A percentile compares a stretch with the other conserved stretches of the same genome.
Evolutionary conservation across 306 rosid genomes (phyloP).

Genomic region (Rosa multiflora): DNA sequence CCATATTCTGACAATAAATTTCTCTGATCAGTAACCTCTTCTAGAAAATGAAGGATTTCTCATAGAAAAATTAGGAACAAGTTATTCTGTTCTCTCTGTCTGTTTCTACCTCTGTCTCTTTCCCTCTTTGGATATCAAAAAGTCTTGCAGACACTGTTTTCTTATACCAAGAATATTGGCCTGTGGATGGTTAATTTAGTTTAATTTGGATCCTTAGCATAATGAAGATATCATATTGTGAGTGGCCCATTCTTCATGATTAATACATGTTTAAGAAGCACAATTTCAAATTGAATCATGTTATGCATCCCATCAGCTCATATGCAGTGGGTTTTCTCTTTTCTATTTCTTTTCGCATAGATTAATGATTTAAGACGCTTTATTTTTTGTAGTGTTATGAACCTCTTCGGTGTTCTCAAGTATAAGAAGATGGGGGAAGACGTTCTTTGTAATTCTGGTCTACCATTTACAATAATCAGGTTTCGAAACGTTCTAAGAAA

Average conservation of each 20-base stretch:
- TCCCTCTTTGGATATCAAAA: neutral
- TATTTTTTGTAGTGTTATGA: slow-evolving; percentile 60
- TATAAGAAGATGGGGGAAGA: slow-evolving; percentile 96
- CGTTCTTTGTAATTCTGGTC: slow-evolving; percentile 70
- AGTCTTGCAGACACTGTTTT: neutral
- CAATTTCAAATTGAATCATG: neutral
- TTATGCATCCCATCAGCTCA: neutral
- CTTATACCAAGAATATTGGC: neutral
- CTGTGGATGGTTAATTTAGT: neutral
- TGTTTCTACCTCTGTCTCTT: neutral
- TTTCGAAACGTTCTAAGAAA: too few species aligned
- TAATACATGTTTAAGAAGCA: neutral
- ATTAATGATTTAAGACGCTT: slow-evolving; percentile 4
- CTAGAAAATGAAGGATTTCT: neutral
- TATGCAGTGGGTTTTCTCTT: neutral
- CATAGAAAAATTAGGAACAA: neutral
- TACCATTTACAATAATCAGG: slow-evolving; percentile 24
- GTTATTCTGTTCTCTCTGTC: neutral
- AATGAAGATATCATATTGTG: neutral
- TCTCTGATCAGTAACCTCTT: neutral
- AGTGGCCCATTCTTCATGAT: neutral
- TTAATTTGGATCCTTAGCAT: neutral
- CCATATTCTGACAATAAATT: neutral
- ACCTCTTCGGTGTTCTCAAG: slow-evolving; percentile 92
- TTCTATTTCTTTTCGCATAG: slow-evolving; percentile 1